A percentile compares a stretch with the other conserved stretches of the same genome.
These are phyloP conservation scores for Beta vulgaris DNA, from an alignment of 148 eudicot genomes.

Conservation along the genomic window DNA sequence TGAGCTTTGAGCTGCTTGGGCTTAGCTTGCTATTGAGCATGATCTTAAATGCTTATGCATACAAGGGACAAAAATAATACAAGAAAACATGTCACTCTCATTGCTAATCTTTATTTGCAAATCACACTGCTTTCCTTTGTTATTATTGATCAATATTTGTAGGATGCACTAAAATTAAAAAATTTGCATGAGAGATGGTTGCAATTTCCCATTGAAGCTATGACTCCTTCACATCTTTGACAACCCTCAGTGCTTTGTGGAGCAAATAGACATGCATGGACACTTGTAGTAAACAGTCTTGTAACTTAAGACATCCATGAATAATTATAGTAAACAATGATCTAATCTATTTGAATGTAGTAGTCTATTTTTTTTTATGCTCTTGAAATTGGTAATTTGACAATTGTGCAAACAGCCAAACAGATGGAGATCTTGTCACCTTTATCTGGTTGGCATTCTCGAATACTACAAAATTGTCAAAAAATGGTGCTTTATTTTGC, in stretches of 20 bases:
- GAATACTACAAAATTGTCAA: background rate
- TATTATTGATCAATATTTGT: no score
- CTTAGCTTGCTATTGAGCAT: no score
- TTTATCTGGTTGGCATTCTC: background rate
- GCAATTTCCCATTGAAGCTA: background rate
- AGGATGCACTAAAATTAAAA: no score
- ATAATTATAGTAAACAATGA: background rate
- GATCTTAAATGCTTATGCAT: no score
- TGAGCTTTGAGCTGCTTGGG: no score
- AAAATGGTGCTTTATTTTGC: background rate
- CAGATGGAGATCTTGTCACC: background rate
- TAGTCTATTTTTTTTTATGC: background rate
- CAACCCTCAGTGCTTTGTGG: background rate
- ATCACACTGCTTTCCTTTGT: no score
- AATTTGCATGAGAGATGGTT: no score
- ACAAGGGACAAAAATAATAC: no score
- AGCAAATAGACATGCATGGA: background rate
- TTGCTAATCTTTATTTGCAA: no score
- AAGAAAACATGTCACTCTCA: no score
- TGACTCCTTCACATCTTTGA: no score
- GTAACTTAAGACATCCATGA: background rate
- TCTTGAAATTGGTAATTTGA: background rate
- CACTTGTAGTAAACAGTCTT: background rate
- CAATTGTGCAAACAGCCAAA: background rate
- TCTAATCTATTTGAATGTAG: background rate